A percentile compares a stretch with the other conserved stretches of the same genome.
These are phyloP conservation scores for Trichoderma citrinoviride DNA, from an alignment of 2,329 filamentous ascomycete genomes.

Conservation along the genomic window DNA sequence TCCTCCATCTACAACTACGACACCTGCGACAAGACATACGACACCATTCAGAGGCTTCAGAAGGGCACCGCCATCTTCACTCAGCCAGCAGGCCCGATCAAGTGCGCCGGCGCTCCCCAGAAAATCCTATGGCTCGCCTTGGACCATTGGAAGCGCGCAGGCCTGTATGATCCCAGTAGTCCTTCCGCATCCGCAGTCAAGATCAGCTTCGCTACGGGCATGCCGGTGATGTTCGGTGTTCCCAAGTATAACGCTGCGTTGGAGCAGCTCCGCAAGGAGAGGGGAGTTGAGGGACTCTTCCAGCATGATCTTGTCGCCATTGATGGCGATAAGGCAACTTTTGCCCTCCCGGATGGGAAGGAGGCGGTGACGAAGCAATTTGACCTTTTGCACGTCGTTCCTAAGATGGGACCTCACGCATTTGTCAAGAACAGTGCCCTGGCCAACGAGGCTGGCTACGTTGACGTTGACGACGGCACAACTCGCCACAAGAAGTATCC, in stretches of 20 bases:
- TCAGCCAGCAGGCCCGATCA: constrained; percentile 56
- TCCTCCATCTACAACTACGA: constrained; percentile 59
- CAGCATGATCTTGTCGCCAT: constrained; percentile 55
- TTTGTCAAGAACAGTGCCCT: constrained; percentile 54
- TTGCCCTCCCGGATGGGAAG: constrained; percentile 44
- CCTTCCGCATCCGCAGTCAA: constrained; percentile 44
- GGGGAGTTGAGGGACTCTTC: constrained; percentile 58
- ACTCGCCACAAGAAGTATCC: constrained; percentile 52
- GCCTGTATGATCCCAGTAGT: constrained; percentile 46
- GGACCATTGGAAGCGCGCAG: constrained; percentile 55
- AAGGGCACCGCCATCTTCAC: constrained; percentile 58
- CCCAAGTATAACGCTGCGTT: constrained; percentile 57
- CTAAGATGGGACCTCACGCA: constrained; percentile 57
- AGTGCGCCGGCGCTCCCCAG: constrained; percentile 61
- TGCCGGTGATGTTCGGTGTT: constrained; percentile 58
- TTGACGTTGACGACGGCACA: constrained; percentile 55
- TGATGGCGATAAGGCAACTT: constrained; percentile 52
- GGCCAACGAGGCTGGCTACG: constrained; percentile 55
- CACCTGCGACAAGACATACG: constrained; percentile 52
- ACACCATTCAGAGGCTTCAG: constrained; percentile 45
- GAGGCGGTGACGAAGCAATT: constrained; percentile 47
- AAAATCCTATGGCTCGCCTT: constrained; percentile 62
- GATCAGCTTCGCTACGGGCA: constrained; percentile 55
- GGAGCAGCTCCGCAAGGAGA: constrained; percentile 51
- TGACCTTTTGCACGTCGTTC: constrained; percentile 55